Evolutionary conservation across 176 grass and related monocot species (phyloP), one percentile per base, ranked within the genome.

Genomic region (Aegilops speltoides): DNA sequence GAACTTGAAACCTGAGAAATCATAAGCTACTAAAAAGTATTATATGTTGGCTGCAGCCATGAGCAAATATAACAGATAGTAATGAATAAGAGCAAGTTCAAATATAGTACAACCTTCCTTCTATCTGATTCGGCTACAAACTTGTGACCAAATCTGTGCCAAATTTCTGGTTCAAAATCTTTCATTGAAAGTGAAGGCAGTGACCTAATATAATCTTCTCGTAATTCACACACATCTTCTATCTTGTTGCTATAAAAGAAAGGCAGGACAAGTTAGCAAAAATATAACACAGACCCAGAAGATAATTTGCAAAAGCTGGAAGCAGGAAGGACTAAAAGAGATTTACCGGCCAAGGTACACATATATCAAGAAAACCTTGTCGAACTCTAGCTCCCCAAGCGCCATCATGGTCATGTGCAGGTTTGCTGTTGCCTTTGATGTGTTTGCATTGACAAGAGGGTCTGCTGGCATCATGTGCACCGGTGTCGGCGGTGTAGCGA

Each of bases 81-180:
- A 24, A 61, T 14, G 61, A 64, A 81, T 23, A 20, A 22, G 13
- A 76, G 45, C 41, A 15, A 73, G 4, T 64, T 45, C 10, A 45
- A 45, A 62, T 29, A 64, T 28, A 31, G 4, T 31, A 66, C 26
- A 38, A 93, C 91, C 91, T 90, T 86, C 90, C 65, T 86, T 89
- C 91, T 87, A 14, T 96, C 94, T 23, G 38, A 34, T 14, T 34
- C 14, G 23, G 61, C 22, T 37, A 91, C 36, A 75, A 9, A 54
- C 29, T 79, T 78, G 5, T 13, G 3, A 4, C 90, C 90, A 80
- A 94, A 75, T 67, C 33, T 78, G 14, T 67, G 22, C 85, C 81
- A 97, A 16, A 97, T 89, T 46, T 76, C 34, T 22, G 50, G 61
- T 63, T 97, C 95, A 13, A 90, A 97, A 20, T 16, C 22, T 29